These are phyloP conservation scores for Neurospora sp. DNA, from an alignment of 2,329 filamentous ascomycete species.

Conservation along the genomic window DNA sequence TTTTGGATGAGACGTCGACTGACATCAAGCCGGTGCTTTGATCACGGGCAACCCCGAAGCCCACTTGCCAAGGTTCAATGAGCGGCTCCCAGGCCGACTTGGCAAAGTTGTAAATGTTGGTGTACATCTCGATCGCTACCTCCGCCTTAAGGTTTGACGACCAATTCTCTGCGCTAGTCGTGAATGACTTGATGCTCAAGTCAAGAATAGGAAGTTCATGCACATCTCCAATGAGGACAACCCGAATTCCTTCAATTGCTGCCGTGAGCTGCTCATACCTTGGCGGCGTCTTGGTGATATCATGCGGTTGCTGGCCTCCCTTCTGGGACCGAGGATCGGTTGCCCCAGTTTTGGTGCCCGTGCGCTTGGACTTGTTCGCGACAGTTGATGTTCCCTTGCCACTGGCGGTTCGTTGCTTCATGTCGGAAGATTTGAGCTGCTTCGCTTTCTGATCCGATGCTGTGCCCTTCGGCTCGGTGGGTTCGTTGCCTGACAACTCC, in stretches of 20 bases:
- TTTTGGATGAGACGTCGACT: slow-evolving; percentile 79
- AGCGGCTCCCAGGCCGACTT: slow-evolving; percentile 98
- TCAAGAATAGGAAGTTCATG: slow-evolving; percentile 95
- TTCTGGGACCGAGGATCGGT: slow-evolving; percentile 5
- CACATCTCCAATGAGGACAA: slow-evolving; percentile 89
- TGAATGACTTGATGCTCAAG: slow-evolving; percentile 85
- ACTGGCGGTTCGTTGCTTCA: slow-evolving; percentile 49
- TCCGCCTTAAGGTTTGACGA: slow-evolving; percentile 79
- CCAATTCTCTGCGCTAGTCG: slow-evolving; percentile 80
- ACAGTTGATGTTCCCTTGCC: slow-evolving; percentile 45
- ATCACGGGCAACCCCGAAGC: slow-evolving; percentile 76
- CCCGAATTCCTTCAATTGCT: slow-evolving; percentile 75
- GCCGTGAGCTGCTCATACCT: slow-evolving; percentile 72
- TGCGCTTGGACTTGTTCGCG: slow-evolving; percentile 29
- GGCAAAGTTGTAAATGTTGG: slow-evolving; percentile 98
- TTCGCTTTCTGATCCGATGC: slow-evolving; percentile 45
- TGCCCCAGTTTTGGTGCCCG: slow-evolving; percentile 13
- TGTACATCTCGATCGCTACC: slow-evolving; percentile 82
- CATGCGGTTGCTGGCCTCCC: slow-evolving; percentile 21
- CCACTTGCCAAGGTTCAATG: slow-evolving; percentile 93
- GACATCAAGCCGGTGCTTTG: slow-evolving; percentile 66
- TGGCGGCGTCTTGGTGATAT: slow-evolving; percentile 22
- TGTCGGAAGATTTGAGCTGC: slow-evolving; percentile 38
- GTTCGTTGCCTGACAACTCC: slow-evolving; percentile 65
- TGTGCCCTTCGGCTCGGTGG: slow-evolving; percentile 31